A percentile compares a stretch with the other conserved stretches of the same genome.
These are phyloP conservation scores for Cryphonectria carpinicola DNA, from an alignment of 2,329 filamentous ascomycete species.

Conservation along the genomic window DNA sequence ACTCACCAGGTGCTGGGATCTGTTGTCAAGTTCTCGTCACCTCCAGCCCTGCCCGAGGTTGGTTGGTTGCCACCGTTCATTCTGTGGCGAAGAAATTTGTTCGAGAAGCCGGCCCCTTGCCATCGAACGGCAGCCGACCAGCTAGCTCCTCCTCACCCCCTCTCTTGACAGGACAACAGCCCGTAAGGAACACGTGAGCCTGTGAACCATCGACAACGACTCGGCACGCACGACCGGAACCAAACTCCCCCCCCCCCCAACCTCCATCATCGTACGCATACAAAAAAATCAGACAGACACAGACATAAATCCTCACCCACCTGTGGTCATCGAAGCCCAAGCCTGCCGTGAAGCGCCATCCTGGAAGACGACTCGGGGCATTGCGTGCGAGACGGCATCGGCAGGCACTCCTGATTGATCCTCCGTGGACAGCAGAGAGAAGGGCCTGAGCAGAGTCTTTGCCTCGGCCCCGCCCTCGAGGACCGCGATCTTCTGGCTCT, in stretches of 20 bases:
- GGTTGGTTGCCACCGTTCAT: constrained; percentile 14
- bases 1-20: constrained; percentile 46
- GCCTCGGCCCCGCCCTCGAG: constrained; percentile 29
- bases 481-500: constrained; percentile 36
- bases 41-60: constrained; percentile 26
- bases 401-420: constrained; percentile 25
- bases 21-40: constrained; percentile 36
- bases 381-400: constrained; percentile 5
- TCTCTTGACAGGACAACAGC: neutral
- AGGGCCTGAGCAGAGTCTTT: constrained; percentile 12
- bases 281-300: neutral
- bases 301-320: neutral
- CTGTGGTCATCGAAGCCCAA: constrained; percentile 2
- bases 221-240: constrained; percentile 1
- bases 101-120: constrained; percentile 17
- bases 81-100: constrained; percentile 10
- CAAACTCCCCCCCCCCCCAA: too few relatives aligned
- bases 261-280: constrained; percentile 1
- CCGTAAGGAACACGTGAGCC: neutral
- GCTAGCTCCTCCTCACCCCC: constrained; percentile 3
- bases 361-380: neutral
- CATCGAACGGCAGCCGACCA: constrained; percentile 12
- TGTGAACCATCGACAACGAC: constrained; percentile 3
- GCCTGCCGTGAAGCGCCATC: neutral
- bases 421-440: constrained; percentile 24